These are phyloP conservation scores for Craspedostauros australis DNA, from an alignment of 108 stramenopile genomes.

Conservation along the genomic window DNA sequence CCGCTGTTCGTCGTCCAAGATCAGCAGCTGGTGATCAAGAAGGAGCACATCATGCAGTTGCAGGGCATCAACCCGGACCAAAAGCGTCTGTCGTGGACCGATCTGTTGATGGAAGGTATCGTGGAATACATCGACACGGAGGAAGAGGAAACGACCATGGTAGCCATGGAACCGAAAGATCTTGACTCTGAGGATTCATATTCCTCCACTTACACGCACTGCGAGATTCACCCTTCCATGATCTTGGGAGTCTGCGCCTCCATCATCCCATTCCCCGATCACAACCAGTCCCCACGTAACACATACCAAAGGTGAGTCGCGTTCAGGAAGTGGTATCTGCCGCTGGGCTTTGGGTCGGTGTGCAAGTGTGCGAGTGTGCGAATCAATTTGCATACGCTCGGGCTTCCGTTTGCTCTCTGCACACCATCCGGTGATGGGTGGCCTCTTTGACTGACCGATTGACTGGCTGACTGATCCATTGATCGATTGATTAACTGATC, in stretches of 20 bases:
- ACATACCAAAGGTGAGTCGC: slow-evolving; percentile 82
- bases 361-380: not conserved
- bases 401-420: too few species aligned
- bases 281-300: slow-evolving; percentile 99
- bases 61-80: slow-evolving; percentile 60
- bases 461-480: too few species aligned
- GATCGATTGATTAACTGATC: too few species aligned
- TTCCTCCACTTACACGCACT: slow-evolving; percentile 97
- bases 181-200: slow-evolving; percentile 79
- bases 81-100: slow-evolving; percentile 84
- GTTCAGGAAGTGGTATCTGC: too few species aligned
- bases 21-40: slow-evolving; percentile 76
- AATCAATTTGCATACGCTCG: too few species aligned
- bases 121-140: slow-evolving; percentile 99
- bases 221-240: slow-evolving; percentile 99
- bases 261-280: slow-evolving; percentile 99
- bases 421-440: too few species aligned
- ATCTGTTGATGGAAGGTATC: slow-evolving; percentile 88
- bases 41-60: slow-evolving; percentile 74
- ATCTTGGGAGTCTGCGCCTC: slow-evolving; percentile 92
- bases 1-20: slow-evolving; percentile 94
- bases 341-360: slow-evolving; percentile 5
- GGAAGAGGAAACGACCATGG: slow-evolving; percentile 99
- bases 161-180: slow-evolving; percentile 97
- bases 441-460: too few species aligned